Percentiles rank a stretch among this genome's conserved stretches.
These are phyloP conservation scores for Articulospora tetracladia DNA, from an alignment of 495 filamentous ascomycete species.

Conservation along the genomic window DNA sequence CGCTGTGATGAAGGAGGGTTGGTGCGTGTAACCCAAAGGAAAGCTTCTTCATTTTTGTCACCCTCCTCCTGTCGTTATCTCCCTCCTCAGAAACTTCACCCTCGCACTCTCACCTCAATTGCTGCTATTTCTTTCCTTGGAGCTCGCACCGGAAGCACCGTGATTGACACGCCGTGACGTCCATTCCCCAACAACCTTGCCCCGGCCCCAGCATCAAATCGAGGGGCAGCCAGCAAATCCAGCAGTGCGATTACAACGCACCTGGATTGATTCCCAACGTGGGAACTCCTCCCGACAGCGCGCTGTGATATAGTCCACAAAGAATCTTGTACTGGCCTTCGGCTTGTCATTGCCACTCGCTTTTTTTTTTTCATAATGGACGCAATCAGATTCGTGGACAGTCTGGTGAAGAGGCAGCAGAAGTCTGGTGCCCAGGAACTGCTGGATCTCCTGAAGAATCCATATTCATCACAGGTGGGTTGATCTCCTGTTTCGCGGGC, in stretches of 20 bases:
- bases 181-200: not conserved
- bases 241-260: not conserved
- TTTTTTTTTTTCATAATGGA: slow-evolving; percentile 22
- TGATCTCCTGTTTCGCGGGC: not conserved
- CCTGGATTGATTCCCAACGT: not conserved
- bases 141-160: too few relatives aligned
- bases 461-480: slow-evolving; percentile 41
- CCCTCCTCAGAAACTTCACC: not conserved
- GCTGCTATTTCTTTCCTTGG: not conserved
- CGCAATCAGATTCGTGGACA: not conserved
- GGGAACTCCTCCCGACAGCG: not conserved
- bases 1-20: not conserved
- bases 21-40: not conserved
- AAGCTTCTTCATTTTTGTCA: not conserved
- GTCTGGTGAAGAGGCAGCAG: slow-evolving; percentile 8
- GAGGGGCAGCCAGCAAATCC: not conserved
- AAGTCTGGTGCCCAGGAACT: slow-evolving; percentile 19
- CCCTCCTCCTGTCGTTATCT: slow-evolving; percentile 1
- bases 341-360: slow-evolving; percentile 24
- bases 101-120: not conserved
- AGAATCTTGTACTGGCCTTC: slow-evolving; percentile 17
- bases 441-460: slow-evolving; percentile 40
- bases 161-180: not conserved
- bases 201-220: not conserved
- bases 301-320: not conserved